Conservation (phyloP, 2,329 filamentous ascomycete species). For the Onygena corvina region DNA sequence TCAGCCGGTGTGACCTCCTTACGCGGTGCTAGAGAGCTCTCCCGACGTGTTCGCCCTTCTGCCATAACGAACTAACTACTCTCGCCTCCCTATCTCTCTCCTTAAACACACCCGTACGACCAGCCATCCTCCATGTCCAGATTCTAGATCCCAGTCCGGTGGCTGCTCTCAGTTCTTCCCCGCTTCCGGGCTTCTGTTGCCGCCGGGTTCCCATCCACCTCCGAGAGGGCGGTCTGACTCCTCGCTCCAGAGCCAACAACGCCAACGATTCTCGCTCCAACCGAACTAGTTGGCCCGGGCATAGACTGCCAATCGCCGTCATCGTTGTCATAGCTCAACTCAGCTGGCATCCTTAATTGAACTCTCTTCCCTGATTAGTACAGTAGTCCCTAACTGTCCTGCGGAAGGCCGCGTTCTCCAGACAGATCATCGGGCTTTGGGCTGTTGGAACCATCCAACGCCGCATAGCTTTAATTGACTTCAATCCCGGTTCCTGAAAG, state of each 20-base stretch:
- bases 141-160: neutral
- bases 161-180: neutral
- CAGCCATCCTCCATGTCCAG: neutral
- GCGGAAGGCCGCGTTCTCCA: too few species aligned
- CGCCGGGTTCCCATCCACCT: neutral
- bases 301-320: too few species aligned
- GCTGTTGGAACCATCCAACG: neutral
- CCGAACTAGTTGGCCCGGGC: too few species aligned
- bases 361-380: too few species aligned
- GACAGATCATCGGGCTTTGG: neutral
- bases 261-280: neutral
- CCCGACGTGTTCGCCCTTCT: too few species aligned
- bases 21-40: neutral
- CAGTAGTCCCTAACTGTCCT: too few species aligned
- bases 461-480: neutral
- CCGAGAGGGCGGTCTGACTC: neutral
- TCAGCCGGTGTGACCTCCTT: neutral
- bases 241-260: neutral
- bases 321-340: too few species aligned
- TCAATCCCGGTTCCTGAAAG: constrained; percentile 4
- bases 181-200: neutral
- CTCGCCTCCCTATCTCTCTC: too few species aligned
- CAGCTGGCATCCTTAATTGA: too few species aligned
- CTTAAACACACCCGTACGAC: too few species aligned
- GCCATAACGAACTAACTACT: too few species aligned